A percentile compares a stretch with the other conserved stretches of the same genome.
Conservation (phyloP, 345 rosid genomes). For the Acer campestre region DNA sequence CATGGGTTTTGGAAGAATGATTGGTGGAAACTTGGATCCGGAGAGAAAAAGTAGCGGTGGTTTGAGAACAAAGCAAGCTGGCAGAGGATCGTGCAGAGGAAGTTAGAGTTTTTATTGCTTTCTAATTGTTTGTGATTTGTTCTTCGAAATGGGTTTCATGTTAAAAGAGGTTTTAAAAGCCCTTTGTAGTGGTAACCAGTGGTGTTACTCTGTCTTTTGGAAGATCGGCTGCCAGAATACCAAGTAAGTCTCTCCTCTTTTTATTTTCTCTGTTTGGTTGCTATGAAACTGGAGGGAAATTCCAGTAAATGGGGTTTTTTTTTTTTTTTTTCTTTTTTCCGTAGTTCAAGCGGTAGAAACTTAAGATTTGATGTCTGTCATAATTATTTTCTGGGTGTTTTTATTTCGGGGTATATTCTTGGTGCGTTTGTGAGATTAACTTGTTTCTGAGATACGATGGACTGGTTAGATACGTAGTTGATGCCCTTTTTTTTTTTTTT, state of each 20-base stretch:
- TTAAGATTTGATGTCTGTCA: background rate
- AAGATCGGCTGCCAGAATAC: slow-evolving; percentile 92
- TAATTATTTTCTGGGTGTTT: background rate
- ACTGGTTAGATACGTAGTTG: slow-evolving; percentile 28
- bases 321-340: too few species aligned
- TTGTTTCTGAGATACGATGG: slow-evolving; percentile 4
- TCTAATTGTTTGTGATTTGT: slow-evolving; percentile 15
- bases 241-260: slow-evolving; percentile 43
- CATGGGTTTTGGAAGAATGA: slow-evolving; percentile 71
- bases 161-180: slow-evolving; percentile 79
- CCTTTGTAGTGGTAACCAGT: slow-evolving; percentile 68
- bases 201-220: slow-evolving; percentile 97
- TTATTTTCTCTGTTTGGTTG: background rate
- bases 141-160: slow-evolving; percentile 60
- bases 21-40: slow-evolving; percentile 81
- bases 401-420: slow-evolving; percentile 5
- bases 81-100: slow-evolving; percentile 98
- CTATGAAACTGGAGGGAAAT: too few species aligned
- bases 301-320: too few species aligned
- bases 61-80: slow-evolving; percentile 94
- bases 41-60: slow-evolving; percentile 92
- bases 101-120: slow-evolving; percentile 61
- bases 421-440: slow-evolving; percentile 2
- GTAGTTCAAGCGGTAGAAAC: background rate
- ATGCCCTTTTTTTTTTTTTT: slow-evolving; percentile 29